phyloP scores from a whole-genome alignment of 164 flowering plant species.

The Annona cherimola region DNA sequence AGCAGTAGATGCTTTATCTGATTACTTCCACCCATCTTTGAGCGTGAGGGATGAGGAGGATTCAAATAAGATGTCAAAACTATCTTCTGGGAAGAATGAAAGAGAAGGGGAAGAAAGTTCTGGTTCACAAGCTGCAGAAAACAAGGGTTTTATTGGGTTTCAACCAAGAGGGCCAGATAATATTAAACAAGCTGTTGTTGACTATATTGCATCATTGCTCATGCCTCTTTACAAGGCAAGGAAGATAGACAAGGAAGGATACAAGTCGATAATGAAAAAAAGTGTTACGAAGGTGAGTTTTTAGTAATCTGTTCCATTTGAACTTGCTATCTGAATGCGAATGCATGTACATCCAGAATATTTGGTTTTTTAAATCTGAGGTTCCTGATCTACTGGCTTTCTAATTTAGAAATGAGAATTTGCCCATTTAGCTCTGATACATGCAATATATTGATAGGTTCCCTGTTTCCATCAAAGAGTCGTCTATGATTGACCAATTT shows the following conservation, averaged over 20 bases:
- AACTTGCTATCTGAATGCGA: neutral
- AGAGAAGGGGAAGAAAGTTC: slow-evolving; percentile 55
- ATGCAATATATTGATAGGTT: neutral
- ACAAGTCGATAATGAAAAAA: slow-evolving; percentile 95
- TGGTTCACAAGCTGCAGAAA: slow-evolving; percentile 59
- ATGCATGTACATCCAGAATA: neutral
- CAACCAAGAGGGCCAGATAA: slow-evolving; percentile 65
- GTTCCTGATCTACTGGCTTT: neutral
- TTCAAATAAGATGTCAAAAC: slow-evolving; percentile 44
- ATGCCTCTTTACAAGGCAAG: slow-evolving; percentile 95
- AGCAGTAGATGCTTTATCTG: slow-evolving; percentile 79
- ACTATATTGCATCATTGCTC: slow-evolving; percentile 85
- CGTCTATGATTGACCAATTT: too few species aligned
- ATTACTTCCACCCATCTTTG: slow-evolving; percentile 34
- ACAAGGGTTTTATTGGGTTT: slow-evolving; percentile 35
- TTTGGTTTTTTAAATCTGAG: neutral
- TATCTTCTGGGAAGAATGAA: slow-evolving; percentile 34
- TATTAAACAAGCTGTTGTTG: slow-evolving; percentile 81
- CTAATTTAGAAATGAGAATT: too few species aligned
- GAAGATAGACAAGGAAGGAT: slow-evolving; percentile 87
- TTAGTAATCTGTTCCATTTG: neutral
- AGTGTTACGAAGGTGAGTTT: slow-evolving; percentile 75
- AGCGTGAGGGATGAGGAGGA: slow-evolving; percentile 74
- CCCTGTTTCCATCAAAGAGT: neutral
- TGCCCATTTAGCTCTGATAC: neutral